Conservation (phyloP, 2,329 filamentous ascomycete species). For the Aspergillus brunneoviolaceus region DNA sequence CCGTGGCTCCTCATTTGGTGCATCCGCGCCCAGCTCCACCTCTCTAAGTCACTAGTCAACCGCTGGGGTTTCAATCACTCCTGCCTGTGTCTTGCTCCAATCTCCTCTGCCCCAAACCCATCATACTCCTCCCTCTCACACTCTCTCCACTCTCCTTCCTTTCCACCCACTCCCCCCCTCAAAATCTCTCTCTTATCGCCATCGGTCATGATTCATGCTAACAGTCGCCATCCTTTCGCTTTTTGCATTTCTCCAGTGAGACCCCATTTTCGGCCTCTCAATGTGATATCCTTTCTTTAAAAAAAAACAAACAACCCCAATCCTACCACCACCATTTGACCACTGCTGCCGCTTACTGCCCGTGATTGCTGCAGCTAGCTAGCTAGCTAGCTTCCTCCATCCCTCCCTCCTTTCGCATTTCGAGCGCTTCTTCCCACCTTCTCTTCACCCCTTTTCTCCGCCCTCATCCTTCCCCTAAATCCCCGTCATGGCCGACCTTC, state of each 20-base stretch:
- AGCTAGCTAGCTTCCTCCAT: background rate
- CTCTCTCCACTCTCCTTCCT: background rate
- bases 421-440: slow-evolving; percentile 3
- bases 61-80: slow-evolving; percentile 16
- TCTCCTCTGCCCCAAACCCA: slow-evolving; percentile 10
- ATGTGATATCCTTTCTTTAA: slow-evolving; percentile 26
- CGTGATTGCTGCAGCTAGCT: background rate
- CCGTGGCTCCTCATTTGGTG: slow-evolving; percentile 25
- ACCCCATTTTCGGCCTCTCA: slow-evolving; percentile 31
- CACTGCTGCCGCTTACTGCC: slow-evolving; percentile 2
- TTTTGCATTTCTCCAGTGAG: slow-evolving; percentile 21
- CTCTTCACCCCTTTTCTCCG: slow-evolving; percentile 8
- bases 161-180: background rate
- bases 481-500: slow-evolving; percentile 33
- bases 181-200: slow-evolving; percentile 15
- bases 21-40: slow-evolving; percentile 19
- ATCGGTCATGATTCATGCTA: slow-evolving; percentile 15
- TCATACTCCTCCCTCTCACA: background rate
- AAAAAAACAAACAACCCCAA: background rate
- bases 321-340: background rate
- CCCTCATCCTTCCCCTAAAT: slow-evolving; percentile 8
- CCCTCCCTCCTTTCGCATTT: slow-evolving; percentile 1
- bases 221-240: slow-evolving; percentile 9
- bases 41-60: slow-evolving; percentile 18
- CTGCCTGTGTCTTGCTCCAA: slow-evolving; percentile 20